These are phyloP conservation scores for Meredithiella fracta DNA, from an alignment of 2,329 filamentous ascomycete species.

Conservation along the genomic window DNA sequence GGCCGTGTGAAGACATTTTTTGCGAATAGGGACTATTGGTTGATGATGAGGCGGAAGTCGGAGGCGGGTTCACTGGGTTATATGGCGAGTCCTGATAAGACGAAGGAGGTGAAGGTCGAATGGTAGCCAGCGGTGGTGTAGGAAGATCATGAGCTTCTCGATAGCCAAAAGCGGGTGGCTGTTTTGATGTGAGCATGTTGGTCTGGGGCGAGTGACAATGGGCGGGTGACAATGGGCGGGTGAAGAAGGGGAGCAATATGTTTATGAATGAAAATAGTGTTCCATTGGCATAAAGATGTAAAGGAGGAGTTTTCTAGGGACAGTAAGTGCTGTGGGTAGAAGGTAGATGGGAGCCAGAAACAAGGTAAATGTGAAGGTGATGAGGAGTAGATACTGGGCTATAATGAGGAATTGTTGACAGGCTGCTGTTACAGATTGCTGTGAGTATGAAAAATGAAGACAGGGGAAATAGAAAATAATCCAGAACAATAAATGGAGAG, in stretches of 20 bases:
- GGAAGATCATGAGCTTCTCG: constrained; percentile 46
- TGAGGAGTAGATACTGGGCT: neutral
- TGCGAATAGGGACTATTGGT: constrained; percentile 23
- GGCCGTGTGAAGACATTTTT: constrained; percentile 55
- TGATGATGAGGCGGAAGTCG: constrained; percentile 26
- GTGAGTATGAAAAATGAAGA: neutral
- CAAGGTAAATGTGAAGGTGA: neutral
- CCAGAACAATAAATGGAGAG: neutral
- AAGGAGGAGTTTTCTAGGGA: constrained; percentile 5
- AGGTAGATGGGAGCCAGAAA: neutral
- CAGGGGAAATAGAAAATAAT: neutral
- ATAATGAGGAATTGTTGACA: neutral
- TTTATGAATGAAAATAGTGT: neutral
- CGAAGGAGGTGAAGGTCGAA: constrained; percentile 38
- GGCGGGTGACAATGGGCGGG: neutral
- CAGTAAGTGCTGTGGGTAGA: neutral
- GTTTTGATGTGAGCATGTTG: constrained; percentile 46
- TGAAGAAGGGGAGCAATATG: neutral
- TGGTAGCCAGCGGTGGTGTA: constrained; percentile 36
- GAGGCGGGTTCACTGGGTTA: constrained; percentile 25
- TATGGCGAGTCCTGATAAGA: constrained; percentile 30
- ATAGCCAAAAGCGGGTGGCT: constrained; percentile 42
- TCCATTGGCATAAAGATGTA: neutral
- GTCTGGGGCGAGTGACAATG: constrained; percentile 12
- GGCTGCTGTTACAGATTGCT: neutral